Conservation (phyloP, 768 basidiomycete genomes). For the Lactifluus hygrophoroides region DNA sequence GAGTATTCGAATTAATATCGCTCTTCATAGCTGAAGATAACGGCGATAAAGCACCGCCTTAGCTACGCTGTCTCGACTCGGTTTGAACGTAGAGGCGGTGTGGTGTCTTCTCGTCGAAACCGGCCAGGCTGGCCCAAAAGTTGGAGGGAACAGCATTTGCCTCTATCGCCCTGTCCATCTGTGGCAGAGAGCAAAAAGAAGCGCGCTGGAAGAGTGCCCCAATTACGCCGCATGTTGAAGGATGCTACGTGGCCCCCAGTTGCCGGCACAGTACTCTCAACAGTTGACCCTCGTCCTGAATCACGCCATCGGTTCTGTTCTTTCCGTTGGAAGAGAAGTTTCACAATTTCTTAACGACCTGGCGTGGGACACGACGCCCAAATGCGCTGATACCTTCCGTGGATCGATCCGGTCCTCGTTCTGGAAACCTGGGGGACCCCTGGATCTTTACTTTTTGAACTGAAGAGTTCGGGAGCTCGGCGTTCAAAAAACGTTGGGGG, state of each 20-base stretch:
- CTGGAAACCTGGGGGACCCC: neutral
- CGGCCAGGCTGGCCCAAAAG: slow-evolving; percentile 1
- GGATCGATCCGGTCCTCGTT: slow-evolving; percentile 17
- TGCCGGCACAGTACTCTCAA: slow-evolving; percentile 6
- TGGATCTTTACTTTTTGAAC: neutral
- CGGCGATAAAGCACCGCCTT: neutral
- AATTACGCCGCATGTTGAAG: slow-evolving; percentile 11
- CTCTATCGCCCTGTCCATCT: slow-evolving; percentile 1
- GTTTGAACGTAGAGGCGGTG: neutral
- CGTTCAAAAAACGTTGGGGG: too few relatives aligned
- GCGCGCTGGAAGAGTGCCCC: slow-evolving; percentile 5
- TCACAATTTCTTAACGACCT: neutral
- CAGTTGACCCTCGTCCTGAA: neutral
- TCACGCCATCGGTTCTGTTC: slow-evolving; percentile 9
- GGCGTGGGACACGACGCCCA: neutral
- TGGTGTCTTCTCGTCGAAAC: neutral
- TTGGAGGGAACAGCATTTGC: slow-evolving; percentile 3
- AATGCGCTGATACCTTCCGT: neutral
- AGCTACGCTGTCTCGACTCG: neutral
- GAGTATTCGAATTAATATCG: neutral
- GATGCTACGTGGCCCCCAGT: slow-evolving; percentile 16
- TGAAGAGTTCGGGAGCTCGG: slow-evolving; percentile 3
- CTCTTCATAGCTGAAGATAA: neutral
- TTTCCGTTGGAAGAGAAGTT: slow-evolving; percentile 5
- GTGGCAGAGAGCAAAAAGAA: slow-evolving; percentile 7